Evolutionary conservation across 495 filamentous ascomycete species (phyloP).

Genomic region (Aspergillus carlsbadensis): DNA sequence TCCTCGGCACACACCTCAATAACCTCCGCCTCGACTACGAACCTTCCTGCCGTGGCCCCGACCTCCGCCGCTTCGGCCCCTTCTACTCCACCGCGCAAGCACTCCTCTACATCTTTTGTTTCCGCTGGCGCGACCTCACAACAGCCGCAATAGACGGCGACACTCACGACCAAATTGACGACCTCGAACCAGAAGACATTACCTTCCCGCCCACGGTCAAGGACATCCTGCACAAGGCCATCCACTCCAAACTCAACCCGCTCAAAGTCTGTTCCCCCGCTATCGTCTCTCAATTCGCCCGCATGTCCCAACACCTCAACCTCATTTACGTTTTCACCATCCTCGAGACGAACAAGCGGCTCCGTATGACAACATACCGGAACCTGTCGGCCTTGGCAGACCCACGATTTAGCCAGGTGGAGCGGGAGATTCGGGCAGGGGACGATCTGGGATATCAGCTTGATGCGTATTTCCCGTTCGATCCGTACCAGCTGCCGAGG

Average conservation of each 20-base stretch:
- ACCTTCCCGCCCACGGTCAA: conserved; percentile 72
- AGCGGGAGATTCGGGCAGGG: conserved; percentile 62
- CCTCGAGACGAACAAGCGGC: conserved; percentile 87
- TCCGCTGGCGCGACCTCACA: conserved; percentile 90
- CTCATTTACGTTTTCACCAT: conserved; percentile 85
- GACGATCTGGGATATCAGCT: conserved; percentile 72
- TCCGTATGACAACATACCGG: conserved; percentile 65
- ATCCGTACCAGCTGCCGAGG: conserved; percentile 84
- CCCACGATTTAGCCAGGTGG: conserved; percentile 41
- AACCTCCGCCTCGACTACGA: conserved; percentile 64
- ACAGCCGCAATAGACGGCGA: conserved; percentile 51
- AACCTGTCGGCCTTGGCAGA: conserved; percentile 33
- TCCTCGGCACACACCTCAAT: conserved; percentile 72
- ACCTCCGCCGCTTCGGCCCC: conserved; percentile 74
- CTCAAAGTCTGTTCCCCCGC: conserved; percentile 92
- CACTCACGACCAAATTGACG: conserved; percentile 49
- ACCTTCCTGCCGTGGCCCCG: conserved; percentile 70
- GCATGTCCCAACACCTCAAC: conserved; percentile 75
- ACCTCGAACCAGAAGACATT: conserved; percentile 61
- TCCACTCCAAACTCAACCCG: conserved; percentile 87
- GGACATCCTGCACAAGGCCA: conserved; percentile 66
- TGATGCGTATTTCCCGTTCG: conserved; percentile 95
- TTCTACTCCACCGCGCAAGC: conserved; percentile 93
- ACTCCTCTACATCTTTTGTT: conserved; percentile 93
- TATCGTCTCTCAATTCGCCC: conserved; percentile 89